Conservation (phyloP, 2,329 filamentous ascomycete genomes). For the Aspergillus sclerotialis region DNA sequence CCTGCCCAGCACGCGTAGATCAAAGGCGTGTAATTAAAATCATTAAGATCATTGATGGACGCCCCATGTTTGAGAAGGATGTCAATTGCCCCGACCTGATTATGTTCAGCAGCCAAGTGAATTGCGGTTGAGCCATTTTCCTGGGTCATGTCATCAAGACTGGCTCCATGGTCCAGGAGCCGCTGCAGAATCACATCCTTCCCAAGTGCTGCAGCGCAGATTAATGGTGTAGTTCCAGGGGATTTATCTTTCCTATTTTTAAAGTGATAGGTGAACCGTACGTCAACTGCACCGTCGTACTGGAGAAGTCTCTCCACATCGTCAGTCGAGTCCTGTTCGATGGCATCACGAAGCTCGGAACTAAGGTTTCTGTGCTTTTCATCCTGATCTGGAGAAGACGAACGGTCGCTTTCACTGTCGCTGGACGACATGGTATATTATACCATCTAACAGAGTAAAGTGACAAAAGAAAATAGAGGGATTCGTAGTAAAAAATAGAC, state of each 20-base stretch:
- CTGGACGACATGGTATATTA: neutral
- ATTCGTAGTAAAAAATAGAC: too few species aligned
- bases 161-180: conserved; percentile 1
- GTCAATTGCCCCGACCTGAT: neutral
- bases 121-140: neutral
- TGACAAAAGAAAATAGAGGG: neutral
- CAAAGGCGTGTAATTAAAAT: neutral
- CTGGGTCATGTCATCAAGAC: neutral
- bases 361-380: conserved; percentile 13
- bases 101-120: neutral
- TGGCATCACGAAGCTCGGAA: neutral
- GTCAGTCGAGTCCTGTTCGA: neutral
- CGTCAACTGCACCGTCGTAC: neutral
- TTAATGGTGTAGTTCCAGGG: neutral
- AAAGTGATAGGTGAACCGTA: neutral
- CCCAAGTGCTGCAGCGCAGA: neutral
- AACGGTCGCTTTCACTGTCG: neutral
- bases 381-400: neutral
- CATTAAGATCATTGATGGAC: neutral
- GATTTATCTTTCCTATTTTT: neutral
- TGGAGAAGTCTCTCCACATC: conserved; percentile 2
- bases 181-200: neutral
- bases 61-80: neutral
- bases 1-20: neutral
- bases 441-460: too few species aligned